Percentiles rank a stretch among this genome's conserved stretches.
Evolutionary conservation across 371 early-diverging fungal species (phyloP).

Genomic region (Mortierella sp.): DNA sequence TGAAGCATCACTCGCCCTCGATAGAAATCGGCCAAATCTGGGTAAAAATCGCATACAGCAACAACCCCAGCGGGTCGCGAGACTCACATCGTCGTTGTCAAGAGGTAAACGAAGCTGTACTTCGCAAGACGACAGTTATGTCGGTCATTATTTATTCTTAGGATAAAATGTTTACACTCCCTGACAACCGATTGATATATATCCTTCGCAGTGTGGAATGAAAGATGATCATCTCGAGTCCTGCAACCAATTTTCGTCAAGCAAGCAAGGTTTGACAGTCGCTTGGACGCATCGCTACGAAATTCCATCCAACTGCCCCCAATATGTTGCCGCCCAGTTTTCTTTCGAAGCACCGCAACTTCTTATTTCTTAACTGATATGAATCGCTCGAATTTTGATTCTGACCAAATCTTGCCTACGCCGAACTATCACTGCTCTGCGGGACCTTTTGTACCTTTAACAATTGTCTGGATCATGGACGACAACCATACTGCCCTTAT

Average conservation of each 20-base stretch:
- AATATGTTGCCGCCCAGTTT: conserved; percentile 12
- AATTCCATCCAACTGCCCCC: conserved; percentile 20
- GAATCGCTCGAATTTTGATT: conserved; percentile 33
- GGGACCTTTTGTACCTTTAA: neutral
- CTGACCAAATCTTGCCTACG: conserved; percentile 38
- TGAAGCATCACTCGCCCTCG: conserved; percentile 23
- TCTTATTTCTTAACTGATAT: conserved; percentile 18
- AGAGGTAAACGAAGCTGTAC: conserved; percentile 16
- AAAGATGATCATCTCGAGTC: conserved; percentile 28
- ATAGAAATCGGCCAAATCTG: conserved; percentile 28
- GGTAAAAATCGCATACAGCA: conserved; percentile 35
- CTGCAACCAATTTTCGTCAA: conserved; percentile 32
- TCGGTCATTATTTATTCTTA: neutral
- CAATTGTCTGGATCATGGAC: neutral
- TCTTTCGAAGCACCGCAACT: conserved; percentile 2
- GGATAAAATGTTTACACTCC: neutral
- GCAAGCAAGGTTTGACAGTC: conserved; percentile 58
- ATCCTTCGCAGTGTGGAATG: conserved; percentile 28
- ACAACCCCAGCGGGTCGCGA: conserved; percentile 29
- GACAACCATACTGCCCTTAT: neutral
- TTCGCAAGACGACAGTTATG: neutral
- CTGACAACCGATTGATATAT: neutral
- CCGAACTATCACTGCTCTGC: conserved; percentile 13
- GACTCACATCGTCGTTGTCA: conserved; percentile 22
- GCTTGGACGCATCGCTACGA: conserved; percentile 29